phyloP scores from a whole-genome alignment of 164 flowering plant genomes.

The Berberis thunbergii region DNA sequence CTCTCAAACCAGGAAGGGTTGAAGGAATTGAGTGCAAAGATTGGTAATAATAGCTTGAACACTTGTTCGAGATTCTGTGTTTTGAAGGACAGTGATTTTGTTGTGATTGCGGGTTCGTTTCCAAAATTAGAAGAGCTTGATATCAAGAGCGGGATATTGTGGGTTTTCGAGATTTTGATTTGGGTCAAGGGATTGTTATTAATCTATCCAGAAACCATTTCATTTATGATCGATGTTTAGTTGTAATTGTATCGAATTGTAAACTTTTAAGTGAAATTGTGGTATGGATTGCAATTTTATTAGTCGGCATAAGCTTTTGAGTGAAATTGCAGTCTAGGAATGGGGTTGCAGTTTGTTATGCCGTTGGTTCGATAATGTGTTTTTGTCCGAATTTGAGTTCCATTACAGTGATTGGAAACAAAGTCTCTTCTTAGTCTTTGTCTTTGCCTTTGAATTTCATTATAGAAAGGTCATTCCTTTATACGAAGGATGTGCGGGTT shows the following conservation, averaged over 20 bases:
- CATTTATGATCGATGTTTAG: slow-evolving; percentile 36
- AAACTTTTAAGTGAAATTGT: no score
- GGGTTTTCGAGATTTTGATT: background rate
- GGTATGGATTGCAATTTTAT: no score
- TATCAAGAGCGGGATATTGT: background rate
- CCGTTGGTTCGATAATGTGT: slow-evolving; percentile 19
- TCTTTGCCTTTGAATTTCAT: background rate
- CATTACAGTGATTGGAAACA: slow-evolving; percentile 18
- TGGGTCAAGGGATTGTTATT: slow-evolving; percentile 6
- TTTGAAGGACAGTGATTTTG: background rate
- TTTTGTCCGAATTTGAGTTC: slow-evolving; percentile 23
- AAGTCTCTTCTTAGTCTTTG: background rate
- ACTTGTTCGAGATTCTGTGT: background rate
- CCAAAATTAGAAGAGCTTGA: background rate
- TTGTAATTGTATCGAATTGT: slow-evolving; percentile 26
- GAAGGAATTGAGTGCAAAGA: background rate
- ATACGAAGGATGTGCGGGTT: slow-evolving; percentile 15
- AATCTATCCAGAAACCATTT: slow-evolving; percentile 43
- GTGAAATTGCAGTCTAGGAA: slow-evolving; percentile 19
- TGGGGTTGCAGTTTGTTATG: slow-evolving; percentile 28
- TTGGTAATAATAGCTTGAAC: background rate
- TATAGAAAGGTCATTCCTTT: slow-evolving; percentile 11
- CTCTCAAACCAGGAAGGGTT: background rate
- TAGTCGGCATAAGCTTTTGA: slow-evolving; percentile 7
- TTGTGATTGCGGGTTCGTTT: background rate